phyloP scores from a whole-genome alignment of 192 early-diverging fungal genomes.

The Phycomyces nitens region DNA sequence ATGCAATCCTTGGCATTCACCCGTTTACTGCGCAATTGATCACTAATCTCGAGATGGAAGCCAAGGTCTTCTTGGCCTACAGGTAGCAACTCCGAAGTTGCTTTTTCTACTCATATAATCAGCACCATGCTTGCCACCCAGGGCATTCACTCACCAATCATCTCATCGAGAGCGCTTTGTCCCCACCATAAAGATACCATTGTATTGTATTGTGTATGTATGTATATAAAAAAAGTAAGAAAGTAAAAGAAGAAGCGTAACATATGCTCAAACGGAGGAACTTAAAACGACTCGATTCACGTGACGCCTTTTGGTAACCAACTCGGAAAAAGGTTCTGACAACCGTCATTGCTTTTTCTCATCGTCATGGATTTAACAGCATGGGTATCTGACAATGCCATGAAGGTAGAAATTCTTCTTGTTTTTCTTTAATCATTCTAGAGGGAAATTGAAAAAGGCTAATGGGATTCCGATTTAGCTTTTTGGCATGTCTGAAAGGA shows the following conservation, averaged over 20 bases:
- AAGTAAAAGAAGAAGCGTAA: not conserved
- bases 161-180: conserved; percentile 30
- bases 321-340: not conserved
- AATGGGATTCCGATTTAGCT: conserved; percentile 27
- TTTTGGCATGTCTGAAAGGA: conserved; percentile 63
- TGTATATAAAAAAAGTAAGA: conserved; percentile 8
- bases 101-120: conserved; percentile 51
- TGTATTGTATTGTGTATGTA: no score
- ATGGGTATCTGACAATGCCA: conserved; percentile 67
- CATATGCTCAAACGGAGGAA: not conserved
- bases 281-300: not conserved
- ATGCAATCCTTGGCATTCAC: conserved; percentile 71
- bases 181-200: conserved; percentile 34
- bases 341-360: not conserved
- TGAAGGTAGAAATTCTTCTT: conserved; percentile 34
- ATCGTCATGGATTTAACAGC: conserved; percentile 40
- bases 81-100: conserved; percentile 89
- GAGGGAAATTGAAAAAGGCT: no score
- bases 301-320: not conserved
- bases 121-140: not conserved
- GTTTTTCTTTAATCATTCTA: no score
- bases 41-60: conserved; percentile 84
- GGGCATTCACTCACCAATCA: conserved; percentile 17
- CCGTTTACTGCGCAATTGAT: conserved; percentile 87
- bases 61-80: conserved; percentile 82